Conservation (phyloP, 352 stramenopile genomes). For the Phytophthora pistaciae region DNA sequence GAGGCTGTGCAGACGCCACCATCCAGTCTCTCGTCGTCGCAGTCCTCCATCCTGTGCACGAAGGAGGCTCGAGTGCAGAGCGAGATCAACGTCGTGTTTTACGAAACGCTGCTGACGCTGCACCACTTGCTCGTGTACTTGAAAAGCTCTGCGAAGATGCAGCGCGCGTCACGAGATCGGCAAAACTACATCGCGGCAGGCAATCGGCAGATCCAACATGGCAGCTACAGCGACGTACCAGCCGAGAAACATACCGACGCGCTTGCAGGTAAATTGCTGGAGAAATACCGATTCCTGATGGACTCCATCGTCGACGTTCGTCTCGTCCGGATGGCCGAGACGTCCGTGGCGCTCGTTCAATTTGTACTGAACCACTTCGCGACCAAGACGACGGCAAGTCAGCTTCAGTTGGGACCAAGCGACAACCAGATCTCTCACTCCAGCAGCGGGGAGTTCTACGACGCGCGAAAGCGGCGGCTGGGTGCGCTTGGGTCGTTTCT, state of each 20-base stretch:
- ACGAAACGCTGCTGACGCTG: slow-evolving; percentile 72
- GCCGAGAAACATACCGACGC: slow-evolving; percentile 41
- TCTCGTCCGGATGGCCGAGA: slow-evolving; percentile 61
- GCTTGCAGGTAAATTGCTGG: slow-evolving; percentile 56
- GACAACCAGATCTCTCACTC: slow-evolving; percentile 33
- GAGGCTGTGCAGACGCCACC: slow-evolving; percentile 28
- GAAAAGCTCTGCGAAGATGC: slow-evolving; percentile 34
- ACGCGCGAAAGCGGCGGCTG: slow-evolving; percentile 25
- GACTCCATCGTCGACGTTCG: slow-evolving; percentile 73
- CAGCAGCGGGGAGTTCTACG: slow-evolving; percentile 19
- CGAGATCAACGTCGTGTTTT: slow-evolving; percentile 75
- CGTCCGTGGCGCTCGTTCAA: slow-evolving; percentile 66
- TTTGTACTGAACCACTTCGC: slow-evolving; percentile 63
- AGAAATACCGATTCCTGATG: slow-evolving; percentile 78
- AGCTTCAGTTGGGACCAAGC: slow-evolving; percentile 7
- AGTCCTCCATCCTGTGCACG: slow-evolving; percentile 46
- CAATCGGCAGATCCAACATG: slow-evolving; percentile 24
- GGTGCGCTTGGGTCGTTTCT: slow-evolving; percentile 35
- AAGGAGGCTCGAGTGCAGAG: slow-evolving; percentile 75
- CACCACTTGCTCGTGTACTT: slow-evolving; percentile 72
- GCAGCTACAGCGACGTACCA: slow-evolving; percentile 31
- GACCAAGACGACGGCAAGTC: slow-evolving; percentile 17
- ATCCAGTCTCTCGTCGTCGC: slow-evolving; percentile 39
- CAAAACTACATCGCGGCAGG: slow-evolving; percentile 36
- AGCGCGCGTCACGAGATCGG: slow-evolving; percentile 24